phyloP scores from a whole-genome alignment of 2,329 filamentous ascomycete species.

The Leptographium procerum region DNA sequence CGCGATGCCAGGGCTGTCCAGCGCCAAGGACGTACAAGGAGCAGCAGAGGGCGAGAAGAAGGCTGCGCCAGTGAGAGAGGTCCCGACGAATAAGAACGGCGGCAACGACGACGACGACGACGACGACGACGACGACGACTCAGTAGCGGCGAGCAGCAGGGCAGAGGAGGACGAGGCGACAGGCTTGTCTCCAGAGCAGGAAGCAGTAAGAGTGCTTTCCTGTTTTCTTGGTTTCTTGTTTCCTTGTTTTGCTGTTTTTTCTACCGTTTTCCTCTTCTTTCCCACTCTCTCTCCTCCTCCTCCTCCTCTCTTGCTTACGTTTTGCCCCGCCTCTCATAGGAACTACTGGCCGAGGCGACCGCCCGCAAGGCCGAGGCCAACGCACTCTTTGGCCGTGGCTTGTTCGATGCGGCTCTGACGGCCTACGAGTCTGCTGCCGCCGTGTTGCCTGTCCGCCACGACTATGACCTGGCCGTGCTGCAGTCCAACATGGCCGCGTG shows the following conservation, averaged over 20 bases:
- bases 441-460: constrained; percentile 70
- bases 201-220: constrained; percentile 20
- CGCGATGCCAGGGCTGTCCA: background rate
- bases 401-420: constrained; percentile 67
- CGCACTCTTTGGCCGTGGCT: constrained; percentile 58
- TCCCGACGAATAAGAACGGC: background rate
- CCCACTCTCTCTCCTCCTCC: too few relatives aligned
- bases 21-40: background rate
- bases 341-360: constrained; percentile 61
- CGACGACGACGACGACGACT: constrained; percentile 13
- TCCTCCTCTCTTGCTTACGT: background rate
- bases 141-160: background rate
- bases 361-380: constrained; percentile 68
- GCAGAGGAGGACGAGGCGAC: constrained; percentile 6
- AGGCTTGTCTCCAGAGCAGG: constrained; percentile 42
- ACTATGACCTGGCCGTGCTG: constrained; percentile 80
- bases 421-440: constrained; percentile 73
- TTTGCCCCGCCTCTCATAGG: background rate
- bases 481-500: constrained; percentile 84
- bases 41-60: background rate
- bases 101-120: constrained; percentile 14
- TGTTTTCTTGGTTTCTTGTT: background rate
- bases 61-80: constrained; percentile 14
- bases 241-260: background rate
- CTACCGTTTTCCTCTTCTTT: too few relatives aligned